Evolutionary conservation across 75 land plant species (phyloP).

Genomic region (Selaginella moellendorffii): DNA sequence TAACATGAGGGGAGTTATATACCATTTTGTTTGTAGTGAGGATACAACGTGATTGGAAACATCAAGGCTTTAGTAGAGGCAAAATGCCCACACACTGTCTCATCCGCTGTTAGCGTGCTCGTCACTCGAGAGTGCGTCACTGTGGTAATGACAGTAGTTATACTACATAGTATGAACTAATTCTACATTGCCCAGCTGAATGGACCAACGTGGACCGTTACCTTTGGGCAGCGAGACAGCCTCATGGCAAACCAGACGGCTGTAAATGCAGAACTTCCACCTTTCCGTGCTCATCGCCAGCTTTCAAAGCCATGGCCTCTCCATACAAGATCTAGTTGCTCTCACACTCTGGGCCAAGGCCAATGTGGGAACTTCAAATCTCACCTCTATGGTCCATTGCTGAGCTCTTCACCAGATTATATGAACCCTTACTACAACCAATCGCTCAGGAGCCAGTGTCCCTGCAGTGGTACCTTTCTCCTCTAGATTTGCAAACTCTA

Average conservation of each 20-base stretch:
- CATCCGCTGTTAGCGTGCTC: background rate
- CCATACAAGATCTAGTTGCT: too few relatives aligned
- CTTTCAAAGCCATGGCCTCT: constrained; percentile 24
- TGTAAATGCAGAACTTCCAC: constrained; percentile 34
- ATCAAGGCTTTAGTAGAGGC: background rate
- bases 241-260: constrained; percentile 18
- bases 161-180: too few relatives aligned
- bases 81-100: background rate
- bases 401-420: background rate
- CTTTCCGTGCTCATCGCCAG: constrained; percentile 11
- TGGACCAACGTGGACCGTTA: constrained; percentile 29
- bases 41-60: too few relatives aligned
- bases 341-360: constrained; percentile 12
- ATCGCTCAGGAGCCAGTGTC: background rate
- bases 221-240: constrained; percentile 35
- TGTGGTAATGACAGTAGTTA: too few relatives aligned
- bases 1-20: background rate
- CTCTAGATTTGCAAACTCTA: background rate
- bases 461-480: background rate
- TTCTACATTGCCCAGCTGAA: constrained; percentile 30
- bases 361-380: background rate
- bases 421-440: background rate
- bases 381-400: constrained; percentile 6
- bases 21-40: background rate
- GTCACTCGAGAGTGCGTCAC: background rate